phyloP scores from a whole-genome alignment of 371 early-diverging fungal genomes.

The Mortierella sp. region DNA sequence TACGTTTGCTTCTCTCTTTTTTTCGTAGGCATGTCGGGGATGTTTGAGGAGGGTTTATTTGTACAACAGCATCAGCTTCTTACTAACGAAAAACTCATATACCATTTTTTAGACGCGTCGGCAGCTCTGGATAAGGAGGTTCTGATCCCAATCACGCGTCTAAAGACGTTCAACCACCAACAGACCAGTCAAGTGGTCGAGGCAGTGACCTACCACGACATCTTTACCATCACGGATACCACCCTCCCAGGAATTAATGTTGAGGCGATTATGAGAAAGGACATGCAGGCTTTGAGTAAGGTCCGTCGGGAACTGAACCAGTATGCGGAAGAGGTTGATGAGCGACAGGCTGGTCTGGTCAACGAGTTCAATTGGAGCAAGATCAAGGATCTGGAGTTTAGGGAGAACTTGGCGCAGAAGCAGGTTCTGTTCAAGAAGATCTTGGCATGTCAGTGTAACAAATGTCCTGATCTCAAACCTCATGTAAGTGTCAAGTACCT shows the following conservation, averaged over 20 bases:
- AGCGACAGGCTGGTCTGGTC: slow-evolving; percentile 38
- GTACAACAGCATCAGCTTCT: too few species aligned
- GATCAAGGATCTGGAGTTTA: slow-evolving; percentile 89
- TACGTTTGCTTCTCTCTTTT: too few species aligned
- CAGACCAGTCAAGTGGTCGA: slow-evolving; percentile 64
- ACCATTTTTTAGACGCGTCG: slow-evolving; percentile 1
- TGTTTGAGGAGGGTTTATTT: not conserved
- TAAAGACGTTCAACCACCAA: slow-evolving; percentile 64
- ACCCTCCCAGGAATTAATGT: slow-evolving; percentile 63
- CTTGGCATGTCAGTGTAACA: slow-evolving; percentile 78
- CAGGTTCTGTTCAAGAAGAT: slow-evolving; percentile 59
- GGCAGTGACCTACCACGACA: slow-evolving; percentile 73
- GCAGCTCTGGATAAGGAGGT: slow-evolving; percentile 26
- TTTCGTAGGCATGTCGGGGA: not conserved
- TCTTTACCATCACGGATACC: slow-evolving; percentile 72
- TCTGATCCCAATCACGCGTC: slow-evolving; percentile 75
- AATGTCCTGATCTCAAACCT: slow-evolving; percentile 85
- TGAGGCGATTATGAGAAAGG: slow-evolving; percentile 64
- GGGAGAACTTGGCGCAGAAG: slow-evolving; percentile 73
- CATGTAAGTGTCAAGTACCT: slow-evolving; percentile 70
- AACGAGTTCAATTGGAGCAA: slow-evolving; percentile 80
- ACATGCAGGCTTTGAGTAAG: slow-evolving; percentile 62
- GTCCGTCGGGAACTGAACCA: slow-evolving; percentile 66
- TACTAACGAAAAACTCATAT: too few species aligned
- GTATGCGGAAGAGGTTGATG: slow-evolving; percentile 65